Base-by-base conservation (phyloP, 176 grass and related monocot genomes). In the Puccinellia tenuiflora region DNA sequence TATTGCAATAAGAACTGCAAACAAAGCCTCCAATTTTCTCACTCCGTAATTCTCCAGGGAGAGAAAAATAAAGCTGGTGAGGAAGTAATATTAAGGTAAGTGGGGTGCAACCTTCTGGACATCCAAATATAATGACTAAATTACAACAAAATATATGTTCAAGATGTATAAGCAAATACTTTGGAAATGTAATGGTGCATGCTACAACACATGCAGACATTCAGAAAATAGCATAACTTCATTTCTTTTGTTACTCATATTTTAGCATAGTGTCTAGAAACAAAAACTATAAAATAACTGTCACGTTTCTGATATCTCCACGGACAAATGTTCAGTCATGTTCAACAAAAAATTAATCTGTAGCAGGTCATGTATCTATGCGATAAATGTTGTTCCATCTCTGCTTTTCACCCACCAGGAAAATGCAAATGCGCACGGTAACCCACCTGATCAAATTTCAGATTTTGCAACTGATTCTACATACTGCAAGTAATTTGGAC, bases 1-100 rank as follows among this genome's bases (percentile, higher is more conserved):
- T 78, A 89, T 92, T 78, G 92, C 88, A 73, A 98, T 91, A 43
- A 98, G 61, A 65, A 98, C 42, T 8, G 91, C 96, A 93, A 93
- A 98, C 21, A 93, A 63, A 53, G 81, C 96, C 87, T 98, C 96
- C 50, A 98, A 79, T 84, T 98, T 98, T 45, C 92, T 98, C 66
- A 98, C 89, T 17, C 92, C 96, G 38, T 98, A 95, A 70, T 95
- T 98, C 83, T 98, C 96, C 1, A 98, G 80, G 35, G 88, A 98
- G 63, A 98, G 92, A 71, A 98, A 95, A 65, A 95, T 85, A 54
- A 98, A 98, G 88, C 96, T 98, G 88, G 61, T 78, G 88, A 79
- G 76, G 79, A 82, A 64, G 14, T 3, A 81, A n/a, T n/a, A 76
- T 28, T 63, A 35, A 7, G 17, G 82, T 81, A 65, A 76, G 79